Evolutionary conservation across 768 basidiomycete species (phyloP).

Genomic region (Tephrocybe rancida): DNA sequence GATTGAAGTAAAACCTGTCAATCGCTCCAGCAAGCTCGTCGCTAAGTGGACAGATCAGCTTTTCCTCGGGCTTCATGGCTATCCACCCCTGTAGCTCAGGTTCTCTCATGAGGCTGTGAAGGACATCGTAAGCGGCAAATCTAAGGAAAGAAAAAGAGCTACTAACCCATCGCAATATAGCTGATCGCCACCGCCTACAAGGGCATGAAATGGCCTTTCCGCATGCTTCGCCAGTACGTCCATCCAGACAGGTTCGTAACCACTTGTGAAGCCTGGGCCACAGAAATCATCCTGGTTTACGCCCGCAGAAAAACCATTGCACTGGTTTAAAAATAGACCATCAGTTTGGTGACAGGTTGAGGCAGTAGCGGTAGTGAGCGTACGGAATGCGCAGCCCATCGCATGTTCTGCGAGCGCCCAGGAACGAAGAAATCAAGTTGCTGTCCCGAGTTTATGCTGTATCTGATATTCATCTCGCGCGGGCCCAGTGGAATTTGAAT

Average conservation of each 20-base stretch:
- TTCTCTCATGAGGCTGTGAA: constrained; percentile 73
- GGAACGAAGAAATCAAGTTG: constrained; percentile 84
- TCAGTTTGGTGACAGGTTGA: neutral
- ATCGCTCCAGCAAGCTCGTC: constrained; percentile 75
- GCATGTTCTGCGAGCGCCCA: constrained; percentile 78
- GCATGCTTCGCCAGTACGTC: constrained; percentile 87
- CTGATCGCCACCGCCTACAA: constrained; percentile 95
- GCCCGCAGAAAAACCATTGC: constrained; percentile 88
- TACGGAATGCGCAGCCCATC: constrained; percentile 89
- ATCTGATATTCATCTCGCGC: constrained; percentile 76
- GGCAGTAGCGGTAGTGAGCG: constrained; percentile 23
- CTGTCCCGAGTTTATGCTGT: constrained; percentile 82
- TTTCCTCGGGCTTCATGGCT: constrained; percentile 56
- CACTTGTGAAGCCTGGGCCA: constrained; percentile 76
- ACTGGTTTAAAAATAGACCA: constrained; percentile 42
- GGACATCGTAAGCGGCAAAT: neutral
- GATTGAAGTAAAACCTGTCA: constrained; percentile 88
- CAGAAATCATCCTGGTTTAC: constrained; percentile 88
- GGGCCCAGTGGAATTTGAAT: constrained; percentile 76
- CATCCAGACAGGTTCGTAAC: constrained; percentile 92
- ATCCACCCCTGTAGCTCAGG: constrained; percentile 91
- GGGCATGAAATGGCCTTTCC: constrained; percentile 81
- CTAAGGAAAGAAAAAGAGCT: neutral
- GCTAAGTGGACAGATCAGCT: constrained; percentile 60
- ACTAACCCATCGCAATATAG: constrained; percentile 78